phyloP scores from a whole-genome alignment of 2,329 filamentous ascomycete genomes.

The Claviceps purpurea region DNA sequence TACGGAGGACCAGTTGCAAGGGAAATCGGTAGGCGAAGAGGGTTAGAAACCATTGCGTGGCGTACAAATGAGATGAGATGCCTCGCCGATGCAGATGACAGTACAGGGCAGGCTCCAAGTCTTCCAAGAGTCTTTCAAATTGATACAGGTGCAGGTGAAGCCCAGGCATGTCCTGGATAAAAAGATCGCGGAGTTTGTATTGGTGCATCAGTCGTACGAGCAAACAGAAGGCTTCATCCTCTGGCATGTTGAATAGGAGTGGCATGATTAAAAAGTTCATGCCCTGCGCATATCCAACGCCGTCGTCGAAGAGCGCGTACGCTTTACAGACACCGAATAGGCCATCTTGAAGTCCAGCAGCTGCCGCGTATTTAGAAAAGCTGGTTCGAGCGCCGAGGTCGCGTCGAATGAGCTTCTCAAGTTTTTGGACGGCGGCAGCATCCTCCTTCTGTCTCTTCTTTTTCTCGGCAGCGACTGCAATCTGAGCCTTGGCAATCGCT shows the following conservation, averaged over 20 bases:
- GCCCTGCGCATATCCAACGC: constrained; percentile 90
- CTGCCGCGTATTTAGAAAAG: constrained; percentile 90
- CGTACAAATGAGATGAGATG: constrained; percentile 85
- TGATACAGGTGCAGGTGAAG: constrained; percentile 88
- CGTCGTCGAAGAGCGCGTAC: constrained; percentile 89
- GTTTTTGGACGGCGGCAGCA: constrained; percentile 55
- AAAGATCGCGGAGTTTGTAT: constrained; percentile 83
- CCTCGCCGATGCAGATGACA: constrained; percentile 82
- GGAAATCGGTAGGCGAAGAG: constrained; percentile 98
- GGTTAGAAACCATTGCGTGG: constrained; percentile 97
- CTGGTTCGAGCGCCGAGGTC: constrained; percentile 88
- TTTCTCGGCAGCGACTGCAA: constrained; percentile 49
- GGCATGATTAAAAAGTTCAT: constrained; percentile 99
- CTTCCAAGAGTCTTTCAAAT: constrained; percentile 87
- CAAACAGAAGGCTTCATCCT: constrained; percentile 91
- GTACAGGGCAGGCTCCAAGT: constrained; percentile 85
- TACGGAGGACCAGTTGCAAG: constrained; percentile 84
- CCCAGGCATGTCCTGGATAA: constrained; percentile 91
- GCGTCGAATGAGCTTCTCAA: constrained; percentile 84
- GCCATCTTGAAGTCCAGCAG: constrained; percentile 81
- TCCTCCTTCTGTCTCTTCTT: constrained; percentile 74
- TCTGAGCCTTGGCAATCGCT: constrained; percentile 50
- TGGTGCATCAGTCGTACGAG: constrained; percentile 94
- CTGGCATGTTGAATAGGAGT: constrained; percentile 92
- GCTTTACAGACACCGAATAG: constrained; percentile 95